Percentiles rank a stretch among this genome's conserved stretches.
Evolutionary conservation across 306 rosid genomes (phyloP).

Genomic region (Clitoria ternatea): DNA sequence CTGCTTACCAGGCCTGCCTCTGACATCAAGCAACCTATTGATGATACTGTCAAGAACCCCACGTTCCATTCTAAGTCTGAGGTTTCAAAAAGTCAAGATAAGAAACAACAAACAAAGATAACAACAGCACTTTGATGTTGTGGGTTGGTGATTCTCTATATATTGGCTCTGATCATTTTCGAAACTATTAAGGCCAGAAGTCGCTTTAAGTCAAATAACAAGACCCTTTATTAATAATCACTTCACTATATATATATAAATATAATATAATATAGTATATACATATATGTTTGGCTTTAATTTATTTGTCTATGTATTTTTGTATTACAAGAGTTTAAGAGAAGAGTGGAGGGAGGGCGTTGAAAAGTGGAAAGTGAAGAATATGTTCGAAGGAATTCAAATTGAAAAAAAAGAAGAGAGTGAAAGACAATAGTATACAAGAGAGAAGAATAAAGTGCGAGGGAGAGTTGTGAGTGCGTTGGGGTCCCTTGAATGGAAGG

Average conservation of each 20-base stretch:
- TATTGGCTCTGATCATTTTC: background rate
- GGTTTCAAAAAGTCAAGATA: slow-evolving; percentile 11
- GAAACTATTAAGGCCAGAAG: background rate
- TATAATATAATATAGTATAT: too few relatives aligned
- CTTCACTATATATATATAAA: too few relatives aligned
- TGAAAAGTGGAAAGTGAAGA: slow-evolving; percentile 26
- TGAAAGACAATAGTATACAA: background rate
- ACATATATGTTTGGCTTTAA: background rate
- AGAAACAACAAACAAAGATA: background rate
- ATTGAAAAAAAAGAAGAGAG: background rate
- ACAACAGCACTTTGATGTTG: background rate
- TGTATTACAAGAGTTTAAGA: background rate
- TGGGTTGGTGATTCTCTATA: background rate
- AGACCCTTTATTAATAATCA: background rate
- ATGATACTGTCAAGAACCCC: slow-evolving; percentile 63
- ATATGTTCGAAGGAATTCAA: slow-evolving; percentile 16
- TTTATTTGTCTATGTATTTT: background rate
- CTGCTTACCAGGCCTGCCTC: slow-evolving; percentile 67
- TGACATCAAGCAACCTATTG: slow-evolving; percentile 58
- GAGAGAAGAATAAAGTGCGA: background rate
- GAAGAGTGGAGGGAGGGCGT: slow-evolving; percentile 22
- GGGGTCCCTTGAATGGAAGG: slow-evolving; percentile 12
- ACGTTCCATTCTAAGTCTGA: slow-evolving; percentile 42
- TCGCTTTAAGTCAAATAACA: slow-evolving; percentile 1
- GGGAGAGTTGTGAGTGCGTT: background rate